Conservation (phyloP, 805 yeast species). For the Suhomyces kilbournensis region DNA sequence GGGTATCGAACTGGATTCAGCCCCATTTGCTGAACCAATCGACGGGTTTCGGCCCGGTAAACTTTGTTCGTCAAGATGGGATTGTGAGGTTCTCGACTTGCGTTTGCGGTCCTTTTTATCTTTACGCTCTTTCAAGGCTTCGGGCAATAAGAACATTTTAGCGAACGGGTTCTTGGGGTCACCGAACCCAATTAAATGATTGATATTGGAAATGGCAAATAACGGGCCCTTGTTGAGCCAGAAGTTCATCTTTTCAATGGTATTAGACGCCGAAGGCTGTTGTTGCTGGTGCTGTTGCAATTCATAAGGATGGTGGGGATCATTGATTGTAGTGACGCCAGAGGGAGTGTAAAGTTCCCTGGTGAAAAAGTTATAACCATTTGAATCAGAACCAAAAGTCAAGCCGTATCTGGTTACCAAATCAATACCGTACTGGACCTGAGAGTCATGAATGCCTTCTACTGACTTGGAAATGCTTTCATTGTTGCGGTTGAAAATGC, state of each 20-base stretch:
- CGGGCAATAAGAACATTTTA: constrained; percentile 66
- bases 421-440: constrained; percentile 53
- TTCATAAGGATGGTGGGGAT: constrained; percentile 31
- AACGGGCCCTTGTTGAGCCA: constrained; percentile 76
- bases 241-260: constrained; percentile 54
- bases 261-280: constrained; percentile 18
- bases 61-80: constrained; percentile 13
- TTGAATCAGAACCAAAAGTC: constrained; percentile 65
- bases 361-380: constrained; percentile 61
- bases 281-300: constrained; percentile 25
- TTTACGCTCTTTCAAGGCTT: constrained; percentile 65
- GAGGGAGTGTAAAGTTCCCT: constrained; percentile 35
- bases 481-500: constrained; percentile 34
- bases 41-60: background rate
- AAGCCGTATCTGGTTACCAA: constrained; percentile 63
- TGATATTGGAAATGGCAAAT: constrained; percentile 72
- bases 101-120: constrained; percentile 69
- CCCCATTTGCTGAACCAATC: constrained; percentile 13
- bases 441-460: constrained; percentile 39
- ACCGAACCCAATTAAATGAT: constrained; percentile 76
- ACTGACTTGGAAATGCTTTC: constrained; percentile 12
- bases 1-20: constrained; percentile 27
- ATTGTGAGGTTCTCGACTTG: constrained; percentile 30
- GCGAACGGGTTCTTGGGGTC: constrained; percentile 76
- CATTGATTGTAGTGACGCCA: constrained; percentile 29